Evolutionary conservation across 2,329 filamentous ascomycete genomes (phyloP), one percentile per base, ranked within the genome.

Genomic region (Alternaria alternata): DNA sequence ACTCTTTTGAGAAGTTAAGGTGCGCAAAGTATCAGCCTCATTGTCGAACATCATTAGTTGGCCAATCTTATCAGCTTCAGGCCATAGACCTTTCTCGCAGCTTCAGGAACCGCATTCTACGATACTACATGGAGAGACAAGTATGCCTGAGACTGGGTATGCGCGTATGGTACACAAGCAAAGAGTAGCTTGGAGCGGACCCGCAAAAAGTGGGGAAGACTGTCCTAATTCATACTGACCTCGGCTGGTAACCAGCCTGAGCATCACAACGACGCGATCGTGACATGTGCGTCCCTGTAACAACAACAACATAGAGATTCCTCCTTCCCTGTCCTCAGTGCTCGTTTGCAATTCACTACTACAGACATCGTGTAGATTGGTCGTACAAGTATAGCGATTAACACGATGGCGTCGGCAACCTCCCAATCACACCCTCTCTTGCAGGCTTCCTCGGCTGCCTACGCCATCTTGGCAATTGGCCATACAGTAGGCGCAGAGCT

Each of bases 391-490:
- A 42, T n/a, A 42, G 14, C 7, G 34, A 8, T 14, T 16, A 16
- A 18, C 18, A 62, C 16, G 32, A 71, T 72, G 67, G 54, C 69
- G 39, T 58, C 63, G 4, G 43, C 62, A 48, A 68, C 57, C 20
- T 63, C 63, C 20, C 60, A 64, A 11, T 66, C 67, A 24, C 62
- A 76, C 53, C 73, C 72, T 5, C 59, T 76, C n/a, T 70, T 77
- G 42, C 67, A 75, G 20, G 69, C 69, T 1, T 61, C 73, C 1
- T 68, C 72, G 20, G 66, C 72, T 11, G 67, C 68, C 7, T 68
- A 77, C 56, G 69, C 59, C n/a, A 41, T 77, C n/a, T 62, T 78
- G 7, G 71, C 70, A 34, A 53, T 77, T 11, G 74, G 69, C 6
- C 76, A 78, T 49, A 78, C 74, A 9, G 75, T 78, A 71, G 28